Conservation (phyloP, 352 stramenopile species). For the Pythium rhizo-oryzae region DNA sequence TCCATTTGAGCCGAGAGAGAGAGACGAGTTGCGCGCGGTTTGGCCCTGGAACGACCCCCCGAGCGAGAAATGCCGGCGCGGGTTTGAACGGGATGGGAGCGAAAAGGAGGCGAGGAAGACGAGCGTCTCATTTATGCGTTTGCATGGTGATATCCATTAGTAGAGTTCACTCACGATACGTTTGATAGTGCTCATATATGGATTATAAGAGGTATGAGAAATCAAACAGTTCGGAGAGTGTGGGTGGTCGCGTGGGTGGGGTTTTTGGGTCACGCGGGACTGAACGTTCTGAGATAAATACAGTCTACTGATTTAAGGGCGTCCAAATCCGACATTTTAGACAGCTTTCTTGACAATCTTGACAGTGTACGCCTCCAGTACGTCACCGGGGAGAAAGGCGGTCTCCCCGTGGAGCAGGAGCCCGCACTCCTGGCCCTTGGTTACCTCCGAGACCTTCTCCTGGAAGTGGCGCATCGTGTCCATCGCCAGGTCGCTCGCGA, state of each 20-base stretch:
- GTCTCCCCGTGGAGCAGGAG: constrained; percentile 91
- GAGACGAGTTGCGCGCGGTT: too few species aligned
- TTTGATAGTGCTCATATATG: too few species aligned
- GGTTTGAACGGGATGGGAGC: too few species aligned
- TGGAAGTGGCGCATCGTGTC: constrained; percentile 92
- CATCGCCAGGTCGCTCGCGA: constrained; percentile 85
- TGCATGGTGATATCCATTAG: neutral
- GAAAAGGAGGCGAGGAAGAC: neutral
- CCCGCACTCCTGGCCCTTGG: constrained; percentile 97
- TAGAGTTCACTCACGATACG: constrained; percentile 7
- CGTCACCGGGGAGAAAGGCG: constrained; percentile 91
- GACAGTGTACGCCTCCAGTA: constrained; percentile 92
- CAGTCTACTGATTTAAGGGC: constrained; percentile 25
- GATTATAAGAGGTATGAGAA: too few species aligned
- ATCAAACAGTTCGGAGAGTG: too few species aligned
- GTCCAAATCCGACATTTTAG: constrained; percentile 32
- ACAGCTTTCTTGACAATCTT: constrained; percentile 72
- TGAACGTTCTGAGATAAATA: constrained; percentile 28
- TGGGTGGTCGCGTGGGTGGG: too few species aligned
- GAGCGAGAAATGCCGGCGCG: too few species aligned
- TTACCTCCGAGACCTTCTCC: constrained; percentile 91
- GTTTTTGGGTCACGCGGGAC: neutral
- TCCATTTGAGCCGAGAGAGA: constrained; percentile 50
- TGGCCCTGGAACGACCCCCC: too few species aligned
- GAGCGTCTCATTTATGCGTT: neutral